Percentiles rank a stretch among this genome's conserved stretches.
Evolutionary conservation across 257 asterid species (phyloP).

Genomic region (Paulownia fortunei): DNA sequence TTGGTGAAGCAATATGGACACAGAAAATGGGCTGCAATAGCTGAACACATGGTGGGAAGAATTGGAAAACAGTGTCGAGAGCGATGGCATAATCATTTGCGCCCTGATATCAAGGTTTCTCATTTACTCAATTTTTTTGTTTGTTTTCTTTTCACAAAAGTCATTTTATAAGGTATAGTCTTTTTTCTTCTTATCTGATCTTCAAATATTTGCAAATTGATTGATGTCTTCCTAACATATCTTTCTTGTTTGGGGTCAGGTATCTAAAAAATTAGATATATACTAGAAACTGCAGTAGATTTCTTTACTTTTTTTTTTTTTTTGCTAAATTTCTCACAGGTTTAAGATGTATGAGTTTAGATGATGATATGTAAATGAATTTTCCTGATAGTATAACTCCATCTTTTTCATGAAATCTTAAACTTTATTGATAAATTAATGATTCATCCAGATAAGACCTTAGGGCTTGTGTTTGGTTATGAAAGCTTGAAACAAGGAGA

Average conservation of each 20-base stretch:
- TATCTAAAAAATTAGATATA: background rate
- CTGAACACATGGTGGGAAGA: slow-evolving; percentile 68
- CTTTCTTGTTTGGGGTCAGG: background rate
- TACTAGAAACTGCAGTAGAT: background rate
- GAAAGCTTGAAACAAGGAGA: background rate
- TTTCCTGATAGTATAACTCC: background rate
- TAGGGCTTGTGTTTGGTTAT: background rate
- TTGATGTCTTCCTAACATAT: background rate
- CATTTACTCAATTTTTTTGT: background rate
- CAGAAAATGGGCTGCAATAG: slow-evolving; percentile 65
- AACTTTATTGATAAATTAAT: background rate
- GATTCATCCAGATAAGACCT: background rate
- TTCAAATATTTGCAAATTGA: background rate
- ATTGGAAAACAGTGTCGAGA: slow-evolving; percentile 89
- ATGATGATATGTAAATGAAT: background rate
- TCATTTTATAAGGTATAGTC: background rate
- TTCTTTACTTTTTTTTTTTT: background rate
- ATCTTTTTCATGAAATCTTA: background rate
- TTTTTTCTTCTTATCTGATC: background rate
- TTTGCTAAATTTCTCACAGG: background rate
- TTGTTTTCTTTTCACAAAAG: background rate
- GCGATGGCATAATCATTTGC: slow-evolving; percentile 83
- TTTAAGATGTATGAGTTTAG: background rate
- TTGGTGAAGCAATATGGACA: slow-evolving; percentile 57
- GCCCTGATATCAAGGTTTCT: slow-evolving; percentile 74